Evolutionary conservation across 192 early-diverging fungal genomes (phyloP), one percentile per base, ranked within the genome.

Genomic region (Dispira parvispora): DNA sequence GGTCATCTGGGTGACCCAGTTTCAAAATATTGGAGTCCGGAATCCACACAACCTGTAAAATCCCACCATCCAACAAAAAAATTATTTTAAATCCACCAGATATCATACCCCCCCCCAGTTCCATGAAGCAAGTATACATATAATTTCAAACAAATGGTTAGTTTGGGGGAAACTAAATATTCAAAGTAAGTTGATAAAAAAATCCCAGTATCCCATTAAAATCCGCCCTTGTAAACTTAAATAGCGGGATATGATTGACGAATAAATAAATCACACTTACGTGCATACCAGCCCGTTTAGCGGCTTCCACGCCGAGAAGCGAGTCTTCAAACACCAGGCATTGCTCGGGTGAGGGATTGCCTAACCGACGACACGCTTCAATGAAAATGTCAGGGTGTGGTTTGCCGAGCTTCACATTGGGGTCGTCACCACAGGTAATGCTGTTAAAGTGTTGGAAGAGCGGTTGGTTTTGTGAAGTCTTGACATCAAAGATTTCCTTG

Each of bases 311-410:
- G 16, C 95, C 95, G 61, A 81, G 80, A 20, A 75, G 67, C 3
- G 91, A 83, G 63, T 98, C 92, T 70, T 98, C 95, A 84, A 98
- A 98, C 26, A 98, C 92, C 45, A 98, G 76, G 62, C 86, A 87
- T 9, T 82, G 75, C 6, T 74, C 71, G 2, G 73, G 66, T 45
- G 69, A 69, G 23, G 64, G 64, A 56, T 65, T 69, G 44, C 87
- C 82, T 16, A 87, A 53, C 63, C 68, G 68, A 44, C 81, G 62
- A 58, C 82, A 80, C 11, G 88, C 91, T 8, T 75, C 81, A 20
- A 85, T 76, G 73, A 96, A 98, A 26, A 95, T 78, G 62, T 98
- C 95, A 2, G 95, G 95, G 21, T 83, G 76, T 1, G 95, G 95
- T 75, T 98, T 98, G 4, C 90, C 86, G 53, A 78, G 69, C 55